These are phyloP conservation scores for Fraxinus quadrangulata DNA, from an alignment of 257 asterid species.

Conservation along the genomic window DNA sequence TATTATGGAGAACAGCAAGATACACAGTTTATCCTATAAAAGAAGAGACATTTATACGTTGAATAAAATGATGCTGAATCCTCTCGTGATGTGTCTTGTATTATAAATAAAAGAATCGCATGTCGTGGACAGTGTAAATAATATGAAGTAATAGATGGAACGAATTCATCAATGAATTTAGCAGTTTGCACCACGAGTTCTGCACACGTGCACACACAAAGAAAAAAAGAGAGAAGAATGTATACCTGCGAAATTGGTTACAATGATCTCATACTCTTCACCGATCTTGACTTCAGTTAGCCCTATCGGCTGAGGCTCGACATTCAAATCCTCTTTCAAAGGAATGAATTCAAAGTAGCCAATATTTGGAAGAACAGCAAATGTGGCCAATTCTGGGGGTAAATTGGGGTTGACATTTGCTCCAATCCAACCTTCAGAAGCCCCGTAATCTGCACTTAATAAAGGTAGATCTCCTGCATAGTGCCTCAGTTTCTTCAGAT, in stretches of 20 bases:
- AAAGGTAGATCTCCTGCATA: constrained; percentile 79
- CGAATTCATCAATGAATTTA: background rate
- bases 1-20: background rate
- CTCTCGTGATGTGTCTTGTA: constrained; percentile 7
- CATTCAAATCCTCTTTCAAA: constrained; percentile 33
- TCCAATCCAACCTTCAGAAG: constrained; percentile 97
- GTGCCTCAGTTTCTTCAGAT: constrained; percentile 75
- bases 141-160: background rate
- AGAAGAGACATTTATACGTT: background rate
- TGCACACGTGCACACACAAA: background rate
- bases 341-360: constrained; percentile 90
- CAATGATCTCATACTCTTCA: constrained; percentile 74
- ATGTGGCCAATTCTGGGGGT: constrained; percentile 76
- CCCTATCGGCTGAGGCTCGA: constrained; percentile 54
- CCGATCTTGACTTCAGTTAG: constrained; percentile 72
- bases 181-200: background rate
- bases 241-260: constrained; percentile 84
- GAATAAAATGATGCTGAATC: constrained; percentile 13
- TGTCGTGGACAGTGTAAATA: constrained; percentile 17
- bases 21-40: background rate
- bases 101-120: constrained; percentile 27
- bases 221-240: constrained; percentile 8
- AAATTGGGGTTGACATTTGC: constrained; percentile 71
- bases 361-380: constrained; percentile 78
- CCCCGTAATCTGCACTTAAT: constrained; percentile 84